Evolutionary conservation across 1,284 basidiomycete genomes (phyloP), one percentile per base, ranked within the genome.

Genomic region (Papiliotrema fonsecae): DNA sequence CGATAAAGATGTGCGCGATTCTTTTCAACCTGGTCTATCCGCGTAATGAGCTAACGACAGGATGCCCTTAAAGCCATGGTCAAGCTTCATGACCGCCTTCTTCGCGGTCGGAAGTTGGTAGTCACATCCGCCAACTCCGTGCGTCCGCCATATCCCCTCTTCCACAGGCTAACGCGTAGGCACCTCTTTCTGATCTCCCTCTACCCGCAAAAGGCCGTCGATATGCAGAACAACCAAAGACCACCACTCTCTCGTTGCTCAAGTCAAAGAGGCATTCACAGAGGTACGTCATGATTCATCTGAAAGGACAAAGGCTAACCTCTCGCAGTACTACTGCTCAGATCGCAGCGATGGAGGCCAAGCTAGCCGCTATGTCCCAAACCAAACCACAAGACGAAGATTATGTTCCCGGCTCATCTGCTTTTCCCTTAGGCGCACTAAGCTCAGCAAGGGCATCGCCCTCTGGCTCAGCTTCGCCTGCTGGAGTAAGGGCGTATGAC

Each of bases 331-430:
- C 88, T 1, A 77, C 82, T 42, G 84, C 84, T 56, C 96, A 96
- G 74, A 97, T 97, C 60, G 90, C 91, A 2, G 83, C 86, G 54
- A 86, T 97, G 80, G 94, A 97, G 71, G 93, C 93, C 4, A 97
- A 97, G 71, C 77, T 97, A 19, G 81, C 83, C 9, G 81, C 88
- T 55, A 82, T 96, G 80, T 81, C 83, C 57, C 56, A 63, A n/a
- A 58, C 58, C 10, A 65, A 61, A 54, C 63, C 63, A 2, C 45
- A 49, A 2, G 63, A 63, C 40, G 60, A 62, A 42, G 53, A 60
- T 28, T 64, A 59, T 39, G 43, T 61, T 7, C 64, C 61, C 2
- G 62, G 62, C 13, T 42, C 30, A 26, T 50, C n/a, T 32, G 50
- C 37, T 7, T 50, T 25, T 36, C 43, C 26, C 14, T 40, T 50